Evolutionary conservation across 2,329 filamentous ascomycete species (phyloP), one percentile per base, ranked within the genome.

Genomic region (Sporothrix variecibatus): DNA sequence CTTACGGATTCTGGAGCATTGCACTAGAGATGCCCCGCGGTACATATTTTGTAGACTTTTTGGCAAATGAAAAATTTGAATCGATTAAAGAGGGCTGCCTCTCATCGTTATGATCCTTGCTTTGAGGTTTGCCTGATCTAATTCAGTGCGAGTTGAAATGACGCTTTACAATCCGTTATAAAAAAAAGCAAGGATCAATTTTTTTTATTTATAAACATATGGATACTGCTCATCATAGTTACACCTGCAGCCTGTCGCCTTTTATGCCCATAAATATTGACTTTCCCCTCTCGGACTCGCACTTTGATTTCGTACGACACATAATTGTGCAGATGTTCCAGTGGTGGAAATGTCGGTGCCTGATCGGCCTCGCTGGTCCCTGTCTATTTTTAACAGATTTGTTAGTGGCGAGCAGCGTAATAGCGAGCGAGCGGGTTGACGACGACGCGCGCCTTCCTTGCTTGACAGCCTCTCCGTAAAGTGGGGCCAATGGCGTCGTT

Each of bases 311-410:
- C 60, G n/a, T 43, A 64, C 34, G 20, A 64, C 60, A 26, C 15
- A 34, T 23, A 11, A 46, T 49, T 68, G 60, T 11, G 5, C n/a
- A 15, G 7, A 23, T 11, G 3, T 4, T 20, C 43, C 34, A 43
- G 11, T 34, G 17, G 43, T 38, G 43, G 65, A 58, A 71, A 71
- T 71, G 46, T 53, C n/a, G 68, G 68, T 71, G 68, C 68, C 68
- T 71, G 68, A 71, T 71, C 68, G 49, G 68, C 49, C 31, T n/a
- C 17, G 38, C 23, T 40, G 38, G 23, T 26, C 15, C 38, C 38
- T 64, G 62, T 71, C 68, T 71, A 71, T 71, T 58, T 71, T 53
- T 43, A 58, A 17, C 49, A 56, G 46, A 8, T 28, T 12, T 12
- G n/a, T 56, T 17, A 20, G 38, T 62, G 38, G 62, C 60, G 34